These are phyloP conservation scores for Pseudofabraea citricarpa DNA, from an alignment of 2,329 filamentous ascomycete species.

Conservation along the genomic window DNA sequence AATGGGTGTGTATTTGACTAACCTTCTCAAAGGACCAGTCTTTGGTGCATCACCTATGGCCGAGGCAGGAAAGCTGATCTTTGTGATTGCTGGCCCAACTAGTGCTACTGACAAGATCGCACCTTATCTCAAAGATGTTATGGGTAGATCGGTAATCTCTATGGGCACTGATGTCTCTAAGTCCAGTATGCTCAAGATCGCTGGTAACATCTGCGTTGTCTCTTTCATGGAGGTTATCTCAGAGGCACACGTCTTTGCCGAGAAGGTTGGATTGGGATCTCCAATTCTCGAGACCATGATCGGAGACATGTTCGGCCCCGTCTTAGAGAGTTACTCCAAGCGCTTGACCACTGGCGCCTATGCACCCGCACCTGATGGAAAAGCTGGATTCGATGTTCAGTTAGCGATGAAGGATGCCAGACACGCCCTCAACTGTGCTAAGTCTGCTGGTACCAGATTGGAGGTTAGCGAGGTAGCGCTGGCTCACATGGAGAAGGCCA, in stretches of 20 bases:
- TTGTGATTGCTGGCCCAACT: constrained; percentile 35
- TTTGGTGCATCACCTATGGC: constrained; percentile 39
- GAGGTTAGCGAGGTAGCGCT: constrained; percentile 24
- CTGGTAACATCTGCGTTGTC: constrained; percentile 27
- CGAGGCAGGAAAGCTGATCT: constrained; percentile 39
- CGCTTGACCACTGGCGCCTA: constrained; percentile 38
- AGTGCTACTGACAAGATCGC: constrained; percentile 29
- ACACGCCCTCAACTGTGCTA: constrained; percentile 20
- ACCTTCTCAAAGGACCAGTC: constrained; percentile 33
- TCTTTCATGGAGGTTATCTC: constrained; percentile 38
- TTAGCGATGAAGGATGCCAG: constrained; percentile 23
- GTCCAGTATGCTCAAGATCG: constrained; percentile 38
- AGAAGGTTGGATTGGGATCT: constrained; percentile 38
- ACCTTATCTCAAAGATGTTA: constrained; percentile 37
- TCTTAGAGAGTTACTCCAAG: constrained; percentile 36
- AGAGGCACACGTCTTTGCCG: constrained; percentile 40
- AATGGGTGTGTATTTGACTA: background rate
- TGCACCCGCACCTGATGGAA: constrained; percentile 27
- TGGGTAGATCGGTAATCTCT: constrained; percentile 35
- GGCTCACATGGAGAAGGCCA: constrained; percentile 38
- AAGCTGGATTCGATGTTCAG: constrained; percentile 18
- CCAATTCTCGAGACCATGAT: constrained; percentile 37
- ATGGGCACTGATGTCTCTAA: constrained; percentile 38
- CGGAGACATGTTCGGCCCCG: constrained; percentile 36
- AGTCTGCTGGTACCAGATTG: constrained; percentile 14